Evolutionary conservation across 495 filamentous ascomycete species (phyloP).

Genomic region (Xylaria curta): DNA sequence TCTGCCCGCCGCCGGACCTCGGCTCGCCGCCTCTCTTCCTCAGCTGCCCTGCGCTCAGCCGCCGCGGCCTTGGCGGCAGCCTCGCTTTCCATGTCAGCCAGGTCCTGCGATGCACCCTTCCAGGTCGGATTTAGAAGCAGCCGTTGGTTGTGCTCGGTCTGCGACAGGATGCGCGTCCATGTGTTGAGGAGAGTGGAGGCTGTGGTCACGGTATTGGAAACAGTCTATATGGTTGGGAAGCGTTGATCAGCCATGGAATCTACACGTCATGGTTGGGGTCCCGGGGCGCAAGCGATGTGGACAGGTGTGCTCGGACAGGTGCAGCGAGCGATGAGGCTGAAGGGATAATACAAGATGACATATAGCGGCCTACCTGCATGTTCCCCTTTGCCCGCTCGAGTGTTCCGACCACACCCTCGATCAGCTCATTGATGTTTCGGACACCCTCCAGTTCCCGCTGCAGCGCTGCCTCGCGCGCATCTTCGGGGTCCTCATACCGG

Average conservation of each 20-base stretch:
- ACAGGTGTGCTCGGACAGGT: background rate
- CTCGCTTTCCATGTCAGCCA: conserved; percentile 83
- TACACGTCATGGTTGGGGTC: background rate
- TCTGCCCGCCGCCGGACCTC: conserved; percentile 72
- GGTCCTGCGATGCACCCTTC: conserved; percentile 86
- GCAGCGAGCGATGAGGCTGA: conserved; percentile 1
- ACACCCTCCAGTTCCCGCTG: conserved; percentile 81
- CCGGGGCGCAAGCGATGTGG: background rate
- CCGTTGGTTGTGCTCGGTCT: conserved; percentile 96
- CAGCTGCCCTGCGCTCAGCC: conserved; percentile 72
- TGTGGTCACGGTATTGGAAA: conserved; percentile 81
- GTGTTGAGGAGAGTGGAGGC: conserved; percentile 95
- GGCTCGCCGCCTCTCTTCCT: conserved; percentile 76
- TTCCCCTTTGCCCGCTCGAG: conserved; percentile 84
- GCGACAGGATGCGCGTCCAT: conserved; percentile 93
- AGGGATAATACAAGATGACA: conserved; percentile 13
- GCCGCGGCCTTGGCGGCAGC: conserved; percentile 70
- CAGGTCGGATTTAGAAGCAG: conserved; percentile 86
- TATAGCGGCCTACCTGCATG: conserved; percentile 73
- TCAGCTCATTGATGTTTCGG: conserved; percentile 81
- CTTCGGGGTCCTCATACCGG: conserved; percentile 65
- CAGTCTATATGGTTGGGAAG: conserved; percentile 61
- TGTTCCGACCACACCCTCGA: conserved; percentile 81
- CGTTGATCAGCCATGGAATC: conserved; percentile 10
- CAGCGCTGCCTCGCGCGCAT: conserved; percentile 74